phyloP scores from a whole-genome alignment of 495 filamentous ascomycete genomes.

The Neurospora sp. region DNA sequence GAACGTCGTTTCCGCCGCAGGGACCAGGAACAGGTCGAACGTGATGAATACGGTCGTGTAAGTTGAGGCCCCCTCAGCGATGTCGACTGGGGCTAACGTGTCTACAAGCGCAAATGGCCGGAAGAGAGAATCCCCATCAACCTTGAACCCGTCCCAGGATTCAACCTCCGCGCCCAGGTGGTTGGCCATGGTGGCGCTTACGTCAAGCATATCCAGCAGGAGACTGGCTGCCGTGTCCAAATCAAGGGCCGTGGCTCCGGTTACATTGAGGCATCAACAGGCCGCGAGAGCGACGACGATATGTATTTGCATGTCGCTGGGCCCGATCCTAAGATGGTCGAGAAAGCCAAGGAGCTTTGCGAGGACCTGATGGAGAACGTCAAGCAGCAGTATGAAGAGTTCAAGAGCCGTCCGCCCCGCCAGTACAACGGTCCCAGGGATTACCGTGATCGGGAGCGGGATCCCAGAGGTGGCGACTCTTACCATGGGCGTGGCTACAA shows the following conservation, averaged over 20 bases:
- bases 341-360: constrained; percentile 77
- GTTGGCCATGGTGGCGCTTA: constrained; percentile 88
- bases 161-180: constrained; percentile 90
- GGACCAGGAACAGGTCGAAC: constrained; percentile 86
- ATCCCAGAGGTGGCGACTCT: constrained; percentile 25
- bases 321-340: constrained; percentile 77
- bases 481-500: constrained; percentile 27
- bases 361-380: constrained; percentile 79
- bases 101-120: constrained; percentile 85
- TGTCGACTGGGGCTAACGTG: not conserved
- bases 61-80: constrained; percentile 17
- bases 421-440: constrained; percentile 41
- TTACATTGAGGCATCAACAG: constrained; percentile 76
- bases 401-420: constrained; percentile 76
- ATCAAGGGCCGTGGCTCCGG: constrained; percentile 97
- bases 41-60: constrained; percentile 90
- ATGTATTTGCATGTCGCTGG: constrained; percentile 95
- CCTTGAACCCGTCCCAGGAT: constrained; percentile 86
- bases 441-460: constrained; percentile 13
- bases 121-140: constrained; percentile 87
- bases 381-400: constrained; percentile 72
- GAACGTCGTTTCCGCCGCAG: constrained; percentile 86
- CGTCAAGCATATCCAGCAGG: constrained; percentile 94
- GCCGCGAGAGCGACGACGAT: constrained; percentile 79
- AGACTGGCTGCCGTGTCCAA: constrained; percentile 89